Conservation (phyloP, 2,329 filamentous ascomycete genomes). For the Bipolaris zeicola region DNA sequence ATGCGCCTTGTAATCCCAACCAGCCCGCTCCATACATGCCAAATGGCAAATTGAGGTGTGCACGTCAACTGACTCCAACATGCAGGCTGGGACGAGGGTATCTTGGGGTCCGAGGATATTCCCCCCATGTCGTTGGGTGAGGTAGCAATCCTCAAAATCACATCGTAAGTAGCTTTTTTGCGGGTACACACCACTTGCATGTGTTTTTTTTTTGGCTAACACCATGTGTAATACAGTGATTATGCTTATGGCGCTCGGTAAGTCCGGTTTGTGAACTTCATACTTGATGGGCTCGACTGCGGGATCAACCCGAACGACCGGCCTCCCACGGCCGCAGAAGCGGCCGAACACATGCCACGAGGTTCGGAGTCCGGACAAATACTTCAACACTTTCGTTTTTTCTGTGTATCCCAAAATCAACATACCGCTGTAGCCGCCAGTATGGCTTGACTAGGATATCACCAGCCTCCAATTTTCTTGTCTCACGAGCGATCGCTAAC, state of each 20-base stretch:
- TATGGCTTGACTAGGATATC: constrained; percentile 3
- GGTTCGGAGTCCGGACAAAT: background rate
- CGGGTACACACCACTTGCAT: background rate
- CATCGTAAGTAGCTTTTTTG: constrained; percentile 61
- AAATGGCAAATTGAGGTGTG: constrained; percentile 2
- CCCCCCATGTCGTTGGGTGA: constrained; percentile 84
- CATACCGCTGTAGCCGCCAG: constrained; percentile 7
- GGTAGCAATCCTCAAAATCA: constrained; percentile 83
- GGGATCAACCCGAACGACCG: background rate
- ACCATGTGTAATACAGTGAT: constrained; percentile 32
- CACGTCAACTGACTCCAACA: constrained; percentile 27
- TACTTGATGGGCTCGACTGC: background rate
- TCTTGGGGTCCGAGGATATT: constrained; percentile 53
- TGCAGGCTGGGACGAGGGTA: constrained; percentile 68
- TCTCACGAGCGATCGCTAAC: constrained; percentile 26
- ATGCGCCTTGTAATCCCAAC: constrained; percentile 34
- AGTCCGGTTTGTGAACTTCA: constrained; percentile 22
- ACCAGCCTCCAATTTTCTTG: background rate
- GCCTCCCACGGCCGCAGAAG: background rate
- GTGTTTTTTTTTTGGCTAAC: constrained; percentile 23
- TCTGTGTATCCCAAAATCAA: background rate
- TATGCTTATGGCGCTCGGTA: constrained; percentile 47
- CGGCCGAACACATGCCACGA: background rate
- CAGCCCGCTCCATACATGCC: constrained; percentile 8
- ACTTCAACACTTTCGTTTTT: background rate